Evolutionary conservation across 176 grass and related monocot genomes (phyloP).

Genomic region (Lolium multiflorum): DNA sequence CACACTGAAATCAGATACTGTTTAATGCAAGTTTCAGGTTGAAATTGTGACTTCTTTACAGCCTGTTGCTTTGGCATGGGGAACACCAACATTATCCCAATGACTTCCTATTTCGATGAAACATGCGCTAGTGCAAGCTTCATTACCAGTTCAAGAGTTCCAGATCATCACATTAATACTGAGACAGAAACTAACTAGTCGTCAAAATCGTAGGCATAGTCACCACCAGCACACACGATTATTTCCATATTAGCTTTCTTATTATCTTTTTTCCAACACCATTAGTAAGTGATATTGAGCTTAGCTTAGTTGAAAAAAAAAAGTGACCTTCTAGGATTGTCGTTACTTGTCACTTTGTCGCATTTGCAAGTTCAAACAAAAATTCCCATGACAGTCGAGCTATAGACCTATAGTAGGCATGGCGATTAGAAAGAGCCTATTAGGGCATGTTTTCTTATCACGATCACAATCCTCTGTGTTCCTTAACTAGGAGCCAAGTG

Average conservation of each 20-base stretch:
- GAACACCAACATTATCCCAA: not conserved
- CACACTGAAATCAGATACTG: constrained; percentile 8
- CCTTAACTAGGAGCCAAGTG: not conserved
- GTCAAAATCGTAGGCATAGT: not conserved
- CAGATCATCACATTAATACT: not conserved
- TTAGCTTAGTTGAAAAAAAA: not conserved
- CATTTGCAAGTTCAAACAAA: constrained; percentile 4
- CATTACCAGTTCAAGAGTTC: not conserved
- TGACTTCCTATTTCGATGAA: constrained; percentile 20
- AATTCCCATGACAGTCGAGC: not conserved
- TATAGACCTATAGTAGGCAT: constrained; percentile 3
- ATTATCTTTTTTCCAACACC: not conserved
- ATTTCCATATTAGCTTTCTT: constrained; percentile 3
- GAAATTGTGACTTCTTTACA: not conserved
- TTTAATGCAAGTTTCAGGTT: not conserved
- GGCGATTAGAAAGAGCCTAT: not conserved
- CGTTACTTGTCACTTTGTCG: not conserved
- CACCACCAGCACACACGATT: not conserved
- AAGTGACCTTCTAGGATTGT: not conserved
- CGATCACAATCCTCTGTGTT: not conserved
- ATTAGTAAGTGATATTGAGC: constrained; percentile 12
- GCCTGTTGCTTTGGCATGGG: not conserved
- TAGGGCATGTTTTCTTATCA: not conserved
- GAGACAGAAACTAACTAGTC: not conserved
- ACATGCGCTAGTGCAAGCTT: constrained; percentile 12